phyloP scores from a whole-genome alignment of 108 stramenopile species.

The Nitzschia inconspicua region DNA sequence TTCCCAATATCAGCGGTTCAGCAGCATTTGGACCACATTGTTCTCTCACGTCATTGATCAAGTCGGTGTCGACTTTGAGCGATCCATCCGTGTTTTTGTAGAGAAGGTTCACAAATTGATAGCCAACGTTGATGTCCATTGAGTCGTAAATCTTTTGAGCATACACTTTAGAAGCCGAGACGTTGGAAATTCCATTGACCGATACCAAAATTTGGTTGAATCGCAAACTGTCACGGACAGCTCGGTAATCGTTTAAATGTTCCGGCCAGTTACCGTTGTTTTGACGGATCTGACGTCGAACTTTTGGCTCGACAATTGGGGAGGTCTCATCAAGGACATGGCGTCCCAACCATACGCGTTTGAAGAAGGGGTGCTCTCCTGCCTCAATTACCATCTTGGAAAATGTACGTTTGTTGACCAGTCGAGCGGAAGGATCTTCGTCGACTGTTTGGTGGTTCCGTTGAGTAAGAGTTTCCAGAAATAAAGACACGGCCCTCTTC shows the following conservation, averaged over 20 bases:
- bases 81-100: constrained; percentile 42
- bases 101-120: constrained; percentile 64
- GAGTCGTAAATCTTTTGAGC: constrained; percentile 79
- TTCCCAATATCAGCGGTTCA: constrained; percentile 31
- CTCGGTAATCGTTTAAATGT: constrained; percentile 40
- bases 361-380: constrained; percentile 74
- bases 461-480: background rate
- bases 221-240: constrained; percentile 49
- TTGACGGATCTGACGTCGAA: constrained; percentile 42
- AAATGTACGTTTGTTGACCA: constrained; percentile 55
- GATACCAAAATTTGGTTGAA: constrained; percentile 77
- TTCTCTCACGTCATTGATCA: constrained; percentile 60
- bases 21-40: constrained; percentile 52
- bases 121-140: constrained; percentile 72
- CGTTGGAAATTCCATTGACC: constrained; percentile 69
- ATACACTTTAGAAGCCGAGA: constrained; percentile 63
- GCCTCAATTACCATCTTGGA: constrained; percentile 65
- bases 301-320: constrained; percentile 56
- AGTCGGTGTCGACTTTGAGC: constrained; percentile 45
- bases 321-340: constrained; percentile 70
- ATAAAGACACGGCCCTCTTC: too few relatives aligned
- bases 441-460: constrained; percentile 27
- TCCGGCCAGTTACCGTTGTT: constrained; percentile 73
- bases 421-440: constrained; percentile 41
- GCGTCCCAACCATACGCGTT: constrained; percentile 70